These are phyloP conservation scores for Myxozyma melibiosi DNA, from an alignment of 805 yeast genomes.

Conservation along the genomic window DNA sequence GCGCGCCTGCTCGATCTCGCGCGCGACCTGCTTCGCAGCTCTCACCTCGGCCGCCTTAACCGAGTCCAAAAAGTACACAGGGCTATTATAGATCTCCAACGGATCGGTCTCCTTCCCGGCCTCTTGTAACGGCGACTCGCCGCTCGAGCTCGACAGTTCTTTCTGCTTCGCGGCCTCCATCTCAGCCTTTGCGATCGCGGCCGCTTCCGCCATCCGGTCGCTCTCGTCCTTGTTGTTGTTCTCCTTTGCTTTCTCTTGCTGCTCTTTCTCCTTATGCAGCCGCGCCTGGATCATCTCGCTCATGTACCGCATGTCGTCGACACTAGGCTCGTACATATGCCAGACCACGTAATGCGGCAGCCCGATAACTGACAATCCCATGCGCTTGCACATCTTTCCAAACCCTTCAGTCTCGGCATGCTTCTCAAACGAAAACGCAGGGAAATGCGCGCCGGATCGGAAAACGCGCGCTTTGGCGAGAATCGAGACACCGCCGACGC, in stretches of 20 bases:
- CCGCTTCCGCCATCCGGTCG: constrained; percentile 5
- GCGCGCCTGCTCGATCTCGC: constrained; percentile 17
- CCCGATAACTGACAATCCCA: constrained; percentile 87
- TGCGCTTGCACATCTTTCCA: constrained; percentile 73
- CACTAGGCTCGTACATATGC: constrained; percentile 95
- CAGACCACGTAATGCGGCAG: constrained; percentile 93
- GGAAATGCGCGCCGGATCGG: constrained; percentile 88
- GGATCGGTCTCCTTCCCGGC: constrained; percentile 13
- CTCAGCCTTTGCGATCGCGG: constrained; percentile 10
- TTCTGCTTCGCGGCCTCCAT: constrained; percentile 3
- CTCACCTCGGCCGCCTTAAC: constrained; percentile 21
- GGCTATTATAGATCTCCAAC: constrained; percentile 21
- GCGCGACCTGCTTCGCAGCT: constrained; percentile 26
- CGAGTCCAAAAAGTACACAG: constrained; percentile 22
- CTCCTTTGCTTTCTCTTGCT: constrained; percentile 15
- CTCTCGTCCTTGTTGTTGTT: background rate
- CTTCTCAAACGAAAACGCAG: constrained; percentile 92
- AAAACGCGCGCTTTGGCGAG: constrained; percentile 85
- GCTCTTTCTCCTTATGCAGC: constrained; percentile 44
- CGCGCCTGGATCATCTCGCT: constrained; percentile 44
- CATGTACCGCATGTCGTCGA: constrained; percentile 78
- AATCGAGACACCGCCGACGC: constrained; percentile 97
- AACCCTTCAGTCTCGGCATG: constrained; percentile 99
- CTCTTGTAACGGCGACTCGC: constrained; percentile 20
- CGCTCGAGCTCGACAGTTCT: constrained; percentile 5